A percentile compares a stretch with the other conserved stretches of the same genome.
Evolutionary conservation across 2,329 filamentous ascomycete genomes (phyloP).

Genomic region (Colletotrichum karsti): DNA sequence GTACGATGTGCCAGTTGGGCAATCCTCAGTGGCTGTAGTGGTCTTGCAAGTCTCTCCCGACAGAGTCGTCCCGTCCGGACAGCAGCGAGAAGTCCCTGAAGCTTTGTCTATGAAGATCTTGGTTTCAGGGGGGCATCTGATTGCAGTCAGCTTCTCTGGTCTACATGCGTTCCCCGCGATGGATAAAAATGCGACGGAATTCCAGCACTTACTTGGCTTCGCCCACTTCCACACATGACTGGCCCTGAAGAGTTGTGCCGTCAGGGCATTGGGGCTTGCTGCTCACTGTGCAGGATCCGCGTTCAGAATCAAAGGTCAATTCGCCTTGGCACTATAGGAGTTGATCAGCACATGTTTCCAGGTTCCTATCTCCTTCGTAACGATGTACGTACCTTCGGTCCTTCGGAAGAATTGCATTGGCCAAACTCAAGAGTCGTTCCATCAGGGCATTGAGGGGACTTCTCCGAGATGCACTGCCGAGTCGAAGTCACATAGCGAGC

Average conservation of each 20-base stretch:
- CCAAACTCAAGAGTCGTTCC: background rate
- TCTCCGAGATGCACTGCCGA: background rate
- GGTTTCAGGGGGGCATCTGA: background rate
- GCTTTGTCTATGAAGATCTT: background rate
- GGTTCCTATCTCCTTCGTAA: background rate
- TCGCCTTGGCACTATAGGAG: background rate
- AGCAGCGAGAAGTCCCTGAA: background rate
- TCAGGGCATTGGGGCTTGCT: background rate
- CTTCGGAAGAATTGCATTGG: background rate
- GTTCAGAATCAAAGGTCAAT: background rate
- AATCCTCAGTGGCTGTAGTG: background rate
- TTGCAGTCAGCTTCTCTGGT: background rate
- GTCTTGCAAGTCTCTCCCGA: background rate
- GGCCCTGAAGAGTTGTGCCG: background rate
- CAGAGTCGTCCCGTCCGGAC: background rate
- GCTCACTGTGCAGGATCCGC: background rate
- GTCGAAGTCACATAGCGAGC: background rate
- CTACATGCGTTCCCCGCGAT: background rate
- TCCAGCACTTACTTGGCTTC: background rate
- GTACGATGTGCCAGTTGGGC: background rate
- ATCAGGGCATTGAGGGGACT: background rate
- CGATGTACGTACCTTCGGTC: background rate
- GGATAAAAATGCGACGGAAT: background rate
- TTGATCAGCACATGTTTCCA: background rate
- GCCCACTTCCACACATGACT: background rate